These are phyloP conservation scores for Scedosporium boydii DNA, from an alignment of 2,329 filamentous ascomycete genomes.

Conservation along the genomic window DNA sequence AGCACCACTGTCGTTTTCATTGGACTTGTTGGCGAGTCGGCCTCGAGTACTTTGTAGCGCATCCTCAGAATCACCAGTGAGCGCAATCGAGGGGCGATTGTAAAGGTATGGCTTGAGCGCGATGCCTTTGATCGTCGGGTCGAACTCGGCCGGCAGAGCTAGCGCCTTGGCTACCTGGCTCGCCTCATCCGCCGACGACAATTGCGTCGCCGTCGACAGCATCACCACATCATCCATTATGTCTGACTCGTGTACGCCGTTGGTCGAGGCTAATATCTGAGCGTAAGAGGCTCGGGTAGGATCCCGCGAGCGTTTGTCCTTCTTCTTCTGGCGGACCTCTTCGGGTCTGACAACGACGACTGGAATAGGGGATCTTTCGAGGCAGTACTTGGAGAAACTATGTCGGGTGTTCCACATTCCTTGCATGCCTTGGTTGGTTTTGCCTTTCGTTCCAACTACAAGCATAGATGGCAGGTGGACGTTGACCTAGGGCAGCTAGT, in stretches of 20 bases:
- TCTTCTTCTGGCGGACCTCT: slow-evolving; percentile 82
- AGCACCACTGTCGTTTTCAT: slow-evolving; percentile 29
- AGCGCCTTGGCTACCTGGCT: slow-evolving; percentile 55
- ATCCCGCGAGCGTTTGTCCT: slow-evolving; percentile 72
- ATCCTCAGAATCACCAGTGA: background rate
- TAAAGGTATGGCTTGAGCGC: slow-evolving; percentile 17
- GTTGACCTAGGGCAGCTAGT: slow-evolving; percentile 53
- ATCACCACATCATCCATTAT: slow-evolving; percentile 42
- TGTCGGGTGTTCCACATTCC: slow-evolving; percentile 68
- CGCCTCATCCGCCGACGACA: slow-evolving; percentile 53
- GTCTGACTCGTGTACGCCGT: slow-evolving; percentile 49
- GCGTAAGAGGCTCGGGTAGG: slow-evolving; percentile 67
- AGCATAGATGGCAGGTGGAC: slow-evolving; percentile 88
- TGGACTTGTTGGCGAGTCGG: slow-evolving; percentile 8
- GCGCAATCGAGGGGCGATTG: background rate
- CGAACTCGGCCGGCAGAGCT: slow-evolving; percentile 51
- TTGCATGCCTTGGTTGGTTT: slow-evolving; percentile 77
- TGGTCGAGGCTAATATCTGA: slow-evolving; percentile 60
- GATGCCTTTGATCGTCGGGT: slow-evolving; percentile 53
- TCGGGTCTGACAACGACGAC: slow-evolving; percentile 86
- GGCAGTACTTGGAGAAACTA: slow-evolving; percentile 87
- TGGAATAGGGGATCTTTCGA: slow-evolving; percentile 86
- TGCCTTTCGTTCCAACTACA: slow-evolving; percentile 79
- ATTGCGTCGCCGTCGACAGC: slow-evolving; percentile 39
- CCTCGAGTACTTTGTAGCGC: background rate